Evolutionary conservation across 2,329 filamentous ascomycete genomes (phyloP).

Genomic region (Pseudonectria buxi): DNA sequence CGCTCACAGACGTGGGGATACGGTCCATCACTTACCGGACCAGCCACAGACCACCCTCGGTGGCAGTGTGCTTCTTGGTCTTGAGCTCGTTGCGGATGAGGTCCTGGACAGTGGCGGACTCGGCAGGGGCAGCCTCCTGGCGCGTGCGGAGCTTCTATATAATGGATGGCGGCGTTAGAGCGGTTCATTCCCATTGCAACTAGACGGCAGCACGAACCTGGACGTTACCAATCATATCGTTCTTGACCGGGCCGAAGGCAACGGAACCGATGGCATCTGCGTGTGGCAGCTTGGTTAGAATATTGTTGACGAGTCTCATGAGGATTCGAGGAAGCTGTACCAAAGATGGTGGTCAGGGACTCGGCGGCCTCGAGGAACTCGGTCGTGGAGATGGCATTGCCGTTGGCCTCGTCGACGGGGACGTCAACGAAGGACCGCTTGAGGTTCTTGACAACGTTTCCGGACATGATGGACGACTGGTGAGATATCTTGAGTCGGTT

Average conservation of each 20-base stretch:
- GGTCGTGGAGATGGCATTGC: constrained; percentile 71
- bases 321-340: constrained; percentile 35
- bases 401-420: constrained; percentile 63
- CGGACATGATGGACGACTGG: constrained; percentile 41
- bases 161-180: constrained; percentile 10
- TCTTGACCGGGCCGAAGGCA: constrained; percentile 87
- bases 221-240: constrained; percentile 84
- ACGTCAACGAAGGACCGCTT: constrained; percentile 81
- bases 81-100: constrained; percentile 84
- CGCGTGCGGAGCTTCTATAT: constrained; percentile 80
- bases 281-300: constrained; percentile 6
- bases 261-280: constrained; percentile 58
- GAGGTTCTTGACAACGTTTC: constrained; percentile 77
- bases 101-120: constrained; percentile 78
- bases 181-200: neutral
- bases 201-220: constrained; percentile 50
- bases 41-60: constrained; percentile 88
- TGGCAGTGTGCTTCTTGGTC: constrained; percentile 78
- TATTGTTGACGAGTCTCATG: neutral
- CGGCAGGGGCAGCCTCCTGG: constrained; percentile 67
- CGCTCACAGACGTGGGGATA: neutral
- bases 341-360: constrained; percentile 79
- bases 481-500: constrained; percentile 3
- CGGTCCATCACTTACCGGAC: constrained; percentile 57
- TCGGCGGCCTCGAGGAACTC: constrained; percentile 91